phyloP scores from a whole-genome alignment of 2,329 filamentous ascomycete genomes.

The Diaporthe nobilis region DNA sequence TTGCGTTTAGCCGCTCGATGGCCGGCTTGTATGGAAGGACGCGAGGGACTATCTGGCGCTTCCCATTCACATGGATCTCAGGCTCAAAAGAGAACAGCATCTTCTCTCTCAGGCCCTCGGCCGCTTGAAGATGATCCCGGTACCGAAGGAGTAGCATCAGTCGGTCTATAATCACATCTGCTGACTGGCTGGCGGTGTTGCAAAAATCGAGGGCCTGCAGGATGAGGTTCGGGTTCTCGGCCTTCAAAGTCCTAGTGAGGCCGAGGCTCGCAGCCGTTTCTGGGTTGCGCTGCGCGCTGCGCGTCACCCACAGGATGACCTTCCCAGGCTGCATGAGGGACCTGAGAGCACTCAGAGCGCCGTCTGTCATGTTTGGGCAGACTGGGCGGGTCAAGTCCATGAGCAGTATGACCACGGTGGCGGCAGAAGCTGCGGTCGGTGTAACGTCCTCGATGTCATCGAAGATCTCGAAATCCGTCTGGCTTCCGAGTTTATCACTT shows the following conservation, averaged over 20 bases:
- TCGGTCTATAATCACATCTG: not conserved
- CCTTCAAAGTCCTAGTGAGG: constrained; percentile 50
- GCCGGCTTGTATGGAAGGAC: constrained; percentile 55
- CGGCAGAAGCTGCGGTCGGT: constrained; percentile 42
- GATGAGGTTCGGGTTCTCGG: constrained; percentile 50
- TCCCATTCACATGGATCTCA: constrained; percentile 55
- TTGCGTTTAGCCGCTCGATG: constrained; percentile 56
- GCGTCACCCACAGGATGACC: constrained; percentile 51
- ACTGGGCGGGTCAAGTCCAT: constrained; percentile 54
- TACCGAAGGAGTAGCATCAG: not conserved
- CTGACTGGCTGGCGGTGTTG: not conserved
- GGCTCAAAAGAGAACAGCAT: constrained; percentile 50
- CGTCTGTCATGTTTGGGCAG: constrained; percentile 52
- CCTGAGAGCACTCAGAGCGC: constrained; percentile 47
- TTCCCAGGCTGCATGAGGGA: constrained; percentile 48
- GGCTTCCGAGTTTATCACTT: not conserved
- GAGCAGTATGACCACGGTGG: constrained; percentile 53
- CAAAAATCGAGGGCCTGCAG: constrained; percentile 52
- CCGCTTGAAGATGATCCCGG: not conserved
- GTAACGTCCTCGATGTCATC: constrained; percentile 49
- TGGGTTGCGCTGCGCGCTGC: constrained; percentile 44
- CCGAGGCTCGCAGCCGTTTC: constrained; percentile 52
- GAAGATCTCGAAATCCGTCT: constrained; percentile 36
- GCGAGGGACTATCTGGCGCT: constrained; percentile 54
- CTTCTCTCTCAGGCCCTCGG: not conserved